Evolutionary conservation across 345 rosid species (phyloP).

Genomic region (Pistacia atlantica): DNA sequence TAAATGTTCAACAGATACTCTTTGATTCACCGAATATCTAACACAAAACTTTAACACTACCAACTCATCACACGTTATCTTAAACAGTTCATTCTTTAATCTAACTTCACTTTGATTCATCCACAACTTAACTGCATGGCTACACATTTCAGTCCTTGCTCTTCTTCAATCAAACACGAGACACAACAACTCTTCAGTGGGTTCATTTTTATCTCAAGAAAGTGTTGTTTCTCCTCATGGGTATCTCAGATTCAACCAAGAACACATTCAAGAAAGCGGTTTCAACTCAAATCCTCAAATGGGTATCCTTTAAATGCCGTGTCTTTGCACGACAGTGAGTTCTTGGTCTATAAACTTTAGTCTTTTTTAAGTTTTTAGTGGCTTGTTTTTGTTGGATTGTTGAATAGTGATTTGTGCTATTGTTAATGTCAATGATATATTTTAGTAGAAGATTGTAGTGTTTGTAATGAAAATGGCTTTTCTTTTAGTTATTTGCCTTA

Average conservation of each 20-base stretch:
- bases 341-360: slow-evolving; percentile 11
- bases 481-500: neutral
- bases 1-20: neutral
- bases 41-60: neutral
- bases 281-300: slow-evolving; percentile 64
- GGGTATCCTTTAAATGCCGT: slow-evolving; percentile 57
- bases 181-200: slow-evolving; percentile 30
- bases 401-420: neutral
- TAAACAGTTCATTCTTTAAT: neutral
- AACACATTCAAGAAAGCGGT: slow-evolving; percentile 36
- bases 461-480: slow-evolving; percentile 1
- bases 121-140: slow-evolving; percentile 46
- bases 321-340: slow-evolving; percentile 63
- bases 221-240: slow-evolving; percentile 34
- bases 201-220: slow-evolving; percentile 41
- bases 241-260: slow-evolving; percentile 47
- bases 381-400: neutral
- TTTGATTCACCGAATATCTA: slow-evolving; percentile 1
- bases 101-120: slow-evolving; percentile 12
- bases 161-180: slow-evolving; percentile 39
- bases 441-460: neutral
- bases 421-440: neutral
- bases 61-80: neutral
- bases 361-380: neutral
- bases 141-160: slow-evolving; percentile 40